These are phyloP conservation scores for Umbilicus rupestris DNA, from an alignment of 164 flowering plant species.

Conservation along the genomic window DNA sequence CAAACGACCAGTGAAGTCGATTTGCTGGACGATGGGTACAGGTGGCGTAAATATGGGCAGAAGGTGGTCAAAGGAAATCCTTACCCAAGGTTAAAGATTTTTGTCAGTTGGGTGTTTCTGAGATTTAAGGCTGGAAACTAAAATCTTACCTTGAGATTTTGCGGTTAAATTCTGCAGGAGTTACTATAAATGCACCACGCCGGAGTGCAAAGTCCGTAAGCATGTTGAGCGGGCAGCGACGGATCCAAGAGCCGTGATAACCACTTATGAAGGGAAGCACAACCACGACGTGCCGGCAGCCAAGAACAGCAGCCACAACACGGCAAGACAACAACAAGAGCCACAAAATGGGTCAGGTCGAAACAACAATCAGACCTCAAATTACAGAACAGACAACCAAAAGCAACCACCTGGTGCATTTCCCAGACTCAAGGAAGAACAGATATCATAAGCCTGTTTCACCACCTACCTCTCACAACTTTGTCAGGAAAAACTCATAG, in stretches of 20 bases:
- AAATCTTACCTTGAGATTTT: not conserved
- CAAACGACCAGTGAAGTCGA: slow-evolving; percentile 15
- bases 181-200: slow-evolving; percentile 55
- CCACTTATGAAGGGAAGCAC: slow-evolving; percentile 63
- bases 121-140: not conserved
- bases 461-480: too few species aligned
- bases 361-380: slow-evolving; percentile 14
- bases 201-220: slow-evolving; percentile 57
- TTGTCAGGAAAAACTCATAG: too few species aligned
- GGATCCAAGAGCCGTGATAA: slow-evolving; percentile 53
- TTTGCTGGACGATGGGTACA: slow-evolving; percentile 15
- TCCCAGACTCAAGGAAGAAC: slow-evolving; percentile 42
- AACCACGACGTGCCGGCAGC: slow-evolving; percentile 52
- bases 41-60: slow-evolving; percentile 17
- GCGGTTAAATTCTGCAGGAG: slow-evolving; percentile 27
- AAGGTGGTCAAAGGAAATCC: slow-evolving; percentile 14
- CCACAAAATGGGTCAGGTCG: slow-evolving; percentile 10
- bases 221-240: slow-evolving; percentile 59
- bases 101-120: too few species aligned
- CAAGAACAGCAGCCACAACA: slow-evolving; percentile 34
- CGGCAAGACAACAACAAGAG: slow-evolving; percentile 20
- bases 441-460: too few species aligned
- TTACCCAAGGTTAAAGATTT: slow-evolving; percentile 10
- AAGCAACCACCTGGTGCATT: slow-evolving; percentile 28
- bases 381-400: slow-evolving; percentile 12